A percentile compares a stretch with the other conserved stretches of the same genome.
Evolutionary conservation across 345 rosid genomes (phyloP).

Genomic region (Ricinus communis): DNA sequence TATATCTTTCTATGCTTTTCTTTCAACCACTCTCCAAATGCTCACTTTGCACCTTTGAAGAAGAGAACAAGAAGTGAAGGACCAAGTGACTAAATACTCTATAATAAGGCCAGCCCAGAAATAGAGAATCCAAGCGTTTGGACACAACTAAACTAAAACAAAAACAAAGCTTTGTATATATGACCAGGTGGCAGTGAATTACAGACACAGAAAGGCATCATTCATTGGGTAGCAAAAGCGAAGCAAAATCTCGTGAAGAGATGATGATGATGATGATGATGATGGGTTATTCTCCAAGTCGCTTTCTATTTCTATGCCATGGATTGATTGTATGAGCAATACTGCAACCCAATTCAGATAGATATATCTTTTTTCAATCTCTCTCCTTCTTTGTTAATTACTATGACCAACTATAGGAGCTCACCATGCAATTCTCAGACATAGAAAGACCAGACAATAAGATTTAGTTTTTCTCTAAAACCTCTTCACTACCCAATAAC

Average conservation of each 20-base stretch:
- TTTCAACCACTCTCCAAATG: constrained; percentile 18
- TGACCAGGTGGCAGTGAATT: constrained; percentile 49
- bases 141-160: constrained; percentile 43
- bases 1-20: neutral
- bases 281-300: constrained; percentile 77
- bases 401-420: constrained; percentile 14
- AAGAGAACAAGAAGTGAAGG: neutral
- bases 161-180: constrained; percentile 33
- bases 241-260: constrained; percentile 60
- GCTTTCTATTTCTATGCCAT: constrained; percentile 44
- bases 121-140: constrained; percentile 47
- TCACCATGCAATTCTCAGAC: constrained; percentile 34
- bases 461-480: constrained; percentile 6
- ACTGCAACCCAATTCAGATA: constrained; percentile 42
- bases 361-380: constrained; percentile 34
- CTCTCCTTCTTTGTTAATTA: constrained; percentile 28
- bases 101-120: neutral
- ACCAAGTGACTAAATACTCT: neutral
- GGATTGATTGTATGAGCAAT: constrained; percentile 48
- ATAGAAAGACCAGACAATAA: constrained; percentile 17
- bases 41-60: constrained; percentile 27
- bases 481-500: constrained; percentile 28
- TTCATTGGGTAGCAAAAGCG: constrained; percentile 60
- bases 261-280: constrained; percentile 51
- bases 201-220: constrained; percentile 59